Conservation (phyloP, 345 rosid species). For the Syzygium aqueum region DNA sequence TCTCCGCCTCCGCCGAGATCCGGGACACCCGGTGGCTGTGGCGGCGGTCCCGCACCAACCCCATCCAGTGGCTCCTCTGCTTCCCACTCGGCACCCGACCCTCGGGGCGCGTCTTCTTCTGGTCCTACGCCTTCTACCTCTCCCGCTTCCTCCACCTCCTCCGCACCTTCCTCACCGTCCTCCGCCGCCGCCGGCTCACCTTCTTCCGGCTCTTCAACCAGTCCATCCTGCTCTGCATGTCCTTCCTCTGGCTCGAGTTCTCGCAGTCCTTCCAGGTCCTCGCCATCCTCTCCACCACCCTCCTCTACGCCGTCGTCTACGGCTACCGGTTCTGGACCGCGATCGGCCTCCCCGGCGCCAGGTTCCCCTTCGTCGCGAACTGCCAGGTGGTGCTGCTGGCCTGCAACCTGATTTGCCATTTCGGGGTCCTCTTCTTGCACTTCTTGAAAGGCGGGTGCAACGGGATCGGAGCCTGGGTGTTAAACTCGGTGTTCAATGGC, state of each 20-base stretch:
- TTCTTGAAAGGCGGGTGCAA: slow-evolving; percentile 83
- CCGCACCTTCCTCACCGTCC: slow-evolving; percentile 56
- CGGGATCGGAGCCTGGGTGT: slow-evolving; percentile 83
- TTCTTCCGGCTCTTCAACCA: slow-evolving; percentile 63
- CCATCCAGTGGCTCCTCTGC: slow-evolving; percentile 91
- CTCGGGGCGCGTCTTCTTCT: slow-evolving; percentile 95
- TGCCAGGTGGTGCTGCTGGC: slow-evolving; percentile 54
- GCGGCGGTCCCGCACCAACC: slow-evolving; percentile 50
- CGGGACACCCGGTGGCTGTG: slow-evolving; percentile 84
- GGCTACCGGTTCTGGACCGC: slow-evolving; percentile 97
- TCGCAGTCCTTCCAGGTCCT: slow-evolving; percentile 83
- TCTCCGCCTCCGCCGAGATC: slow-evolving; percentile 74
- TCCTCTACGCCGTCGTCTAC: slow-evolving; percentile 60
- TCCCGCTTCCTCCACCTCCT: slow-evolving; percentile 74
- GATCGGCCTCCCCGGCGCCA: slow-evolving; percentile 61
- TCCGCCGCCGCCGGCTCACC: slow-evolving; percentile 37
- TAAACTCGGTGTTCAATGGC: slow-evolving; percentile 68
- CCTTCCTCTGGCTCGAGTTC: slow-evolving; percentile 90
- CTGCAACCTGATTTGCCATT: slow-evolving; percentile 65
- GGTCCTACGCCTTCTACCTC: slow-evolving; percentile 88
- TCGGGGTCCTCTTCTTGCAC: slow-evolving; percentile 66
- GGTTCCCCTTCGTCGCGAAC: slow-evolving; percentile 60
- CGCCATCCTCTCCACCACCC: slow-evolving; percentile 58
- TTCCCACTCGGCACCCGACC: slow-evolving; percentile 97
- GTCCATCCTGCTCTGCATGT: slow-evolving; percentile 55